A percentile compares a stretch with the other conserved stretches of the same genome.
These are phyloP conservation scores for Pouteria campechiana DNA, from an alignment of 179 eudicot species.

Conservation along the genomic window DNA sequence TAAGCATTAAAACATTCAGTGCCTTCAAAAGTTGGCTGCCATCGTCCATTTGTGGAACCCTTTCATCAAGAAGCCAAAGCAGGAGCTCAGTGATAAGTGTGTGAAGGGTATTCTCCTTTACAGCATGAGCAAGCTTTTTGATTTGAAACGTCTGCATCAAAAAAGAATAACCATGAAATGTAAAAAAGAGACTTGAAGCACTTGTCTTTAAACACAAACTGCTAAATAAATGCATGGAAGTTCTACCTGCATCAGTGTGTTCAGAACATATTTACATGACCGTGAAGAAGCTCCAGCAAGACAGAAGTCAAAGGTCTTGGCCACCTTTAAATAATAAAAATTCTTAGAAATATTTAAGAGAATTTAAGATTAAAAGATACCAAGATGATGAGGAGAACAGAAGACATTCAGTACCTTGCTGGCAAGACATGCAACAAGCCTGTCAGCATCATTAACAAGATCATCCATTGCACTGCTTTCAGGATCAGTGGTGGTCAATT, in stretches of 20 bases:
- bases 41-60: slow-evolving; percentile 96
- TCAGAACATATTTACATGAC: slow-evolving; percentile 93
- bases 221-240: slow-evolving; percentile 1
- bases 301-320: slow-evolving; percentile 88
- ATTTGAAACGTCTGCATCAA: slow-evolving; percentile 76
- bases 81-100: slow-evolving; percentile 82
- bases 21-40: slow-evolving; percentile 94
- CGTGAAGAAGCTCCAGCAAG: slow-evolving; percentile 90
- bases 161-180: not conserved
- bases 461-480: slow-evolving; percentile 85
- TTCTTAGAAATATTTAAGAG: not conserved
- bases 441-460: slow-evolving; percentile 76
- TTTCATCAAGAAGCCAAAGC: slow-evolving; percentile 98
- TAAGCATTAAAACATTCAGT: slow-evolving; percentile 86
- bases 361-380: not conserved
- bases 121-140: slow-evolving; percentile 76
- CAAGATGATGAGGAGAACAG: not conserved
- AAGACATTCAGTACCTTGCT: slow-evolving; percentile 36
- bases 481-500: slow-evolving; percentile 61
- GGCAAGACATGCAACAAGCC: slow-evolving; percentile 84
- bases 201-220: not conserved
- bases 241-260: slow-evolving; percentile 91
- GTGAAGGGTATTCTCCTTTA: slow-evolving; percentile 75
- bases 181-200: not conserved
- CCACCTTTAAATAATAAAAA: slow-evolving; percentile 40